Conservation (phyloP, 2,329 filamentous ascomycete species). For the Arthrobotrys sphaeroides region DNA sequence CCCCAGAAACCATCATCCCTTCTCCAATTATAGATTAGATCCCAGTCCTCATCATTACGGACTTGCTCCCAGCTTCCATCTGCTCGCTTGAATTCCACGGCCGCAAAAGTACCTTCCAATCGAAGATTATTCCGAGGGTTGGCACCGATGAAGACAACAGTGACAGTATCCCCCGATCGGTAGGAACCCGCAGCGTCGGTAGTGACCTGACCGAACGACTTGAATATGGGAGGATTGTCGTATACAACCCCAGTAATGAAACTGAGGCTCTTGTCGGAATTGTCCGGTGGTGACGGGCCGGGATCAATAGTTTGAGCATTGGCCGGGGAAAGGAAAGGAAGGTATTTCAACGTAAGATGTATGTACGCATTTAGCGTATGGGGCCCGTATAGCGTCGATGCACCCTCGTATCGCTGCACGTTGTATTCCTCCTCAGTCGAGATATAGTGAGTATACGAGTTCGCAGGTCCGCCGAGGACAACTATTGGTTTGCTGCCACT, state of each 20-base stretch:
- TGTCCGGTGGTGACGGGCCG: conserved; percentile 78
- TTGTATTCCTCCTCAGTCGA: conserved; percentile 81
- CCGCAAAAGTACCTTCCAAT: conserved; percentile 78
- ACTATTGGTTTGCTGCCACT: conserved; percentile 68
- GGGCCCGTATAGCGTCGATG: conserved; percentile 85
- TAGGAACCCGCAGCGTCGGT: conserved; percentile 68
- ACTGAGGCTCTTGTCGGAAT: conserved; percentile 76
- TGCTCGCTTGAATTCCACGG: conserved; percentile 73
- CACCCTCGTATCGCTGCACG: conserved; percentile 93
- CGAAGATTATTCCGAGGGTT: conserved; percentile 90
- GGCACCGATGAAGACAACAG: conserved; percentile 79
- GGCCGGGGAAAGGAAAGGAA: conserved; percentile 71
- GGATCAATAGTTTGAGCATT: conserved; percentile 63
- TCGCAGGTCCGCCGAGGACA: conserved; percentile 86
- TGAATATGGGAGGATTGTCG: conserved; percentile 73
- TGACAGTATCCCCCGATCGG: conserved; percentile 70
- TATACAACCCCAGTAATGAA: conserved; percentile 83
- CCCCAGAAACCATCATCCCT: conserved; percentile 75
- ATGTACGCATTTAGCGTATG: conserved; percentile 87
- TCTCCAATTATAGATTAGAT: conserved; percentile 80
- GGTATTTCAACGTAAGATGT: conserved; percentile 79
- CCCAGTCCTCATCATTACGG: conserved; percentile 82
- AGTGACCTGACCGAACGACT: conserved; percentile 75
- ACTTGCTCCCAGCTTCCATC: conserved; percentile 71
- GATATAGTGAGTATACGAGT: conserved; percentile 87